A percentile compares a stretch with the other conserved stretches of the same genome.
Conservation (phyloP, 2,329 filamentous ascomycete species). For the Neoscytalidium dimidiatum region DNA sequence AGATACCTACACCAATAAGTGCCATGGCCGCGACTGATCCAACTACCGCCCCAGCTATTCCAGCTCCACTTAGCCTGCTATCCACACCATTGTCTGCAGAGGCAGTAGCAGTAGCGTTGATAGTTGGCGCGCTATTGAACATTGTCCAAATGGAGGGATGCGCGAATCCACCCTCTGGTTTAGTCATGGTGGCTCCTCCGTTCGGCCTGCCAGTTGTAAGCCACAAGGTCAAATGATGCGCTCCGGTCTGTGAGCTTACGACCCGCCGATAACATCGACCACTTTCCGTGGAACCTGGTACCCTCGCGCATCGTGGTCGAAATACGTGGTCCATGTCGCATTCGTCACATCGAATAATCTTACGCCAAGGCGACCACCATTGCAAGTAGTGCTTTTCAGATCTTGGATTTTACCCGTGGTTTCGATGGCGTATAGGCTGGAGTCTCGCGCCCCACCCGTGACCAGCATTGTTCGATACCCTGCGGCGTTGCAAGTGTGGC, state of each 20-base stretch:
- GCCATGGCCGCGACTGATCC: not conserved
- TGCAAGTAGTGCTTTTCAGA: constrained; percentile 12
- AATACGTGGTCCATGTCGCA: constrained; percentile 22
- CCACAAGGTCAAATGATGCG: not conserved
- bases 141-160: constrained; percentile 16
- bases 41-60: constrained; percentile 16
- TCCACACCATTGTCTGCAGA: not conserved
- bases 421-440: constrained; percentile 11
- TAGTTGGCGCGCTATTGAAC: not conserved
- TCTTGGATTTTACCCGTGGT: not conserved
- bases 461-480: constrained; percentile 45
- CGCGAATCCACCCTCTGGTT: constrained; percentile 8
- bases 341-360: constrained; percentile 24
- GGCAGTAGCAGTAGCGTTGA: no score
- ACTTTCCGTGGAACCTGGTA: constrained; percentile 1
- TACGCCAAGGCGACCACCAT: constrained; percentile 24
- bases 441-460: constrained; percentile 36
- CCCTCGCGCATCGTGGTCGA: not conserved
- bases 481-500: constrained; percentile 45
- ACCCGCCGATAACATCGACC: constrained; percentile 16
- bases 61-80: not conserved
- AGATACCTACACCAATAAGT: not conserved
- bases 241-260: not conserved
- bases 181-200: constrained; percentile 16
- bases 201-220: not conserved